These are phyloP conservation scores for Colletotrichum scovillei DNA, from an alignment of 2,329 filamentous ascomycete genomes.

Conservation along the genomic window DNA sequence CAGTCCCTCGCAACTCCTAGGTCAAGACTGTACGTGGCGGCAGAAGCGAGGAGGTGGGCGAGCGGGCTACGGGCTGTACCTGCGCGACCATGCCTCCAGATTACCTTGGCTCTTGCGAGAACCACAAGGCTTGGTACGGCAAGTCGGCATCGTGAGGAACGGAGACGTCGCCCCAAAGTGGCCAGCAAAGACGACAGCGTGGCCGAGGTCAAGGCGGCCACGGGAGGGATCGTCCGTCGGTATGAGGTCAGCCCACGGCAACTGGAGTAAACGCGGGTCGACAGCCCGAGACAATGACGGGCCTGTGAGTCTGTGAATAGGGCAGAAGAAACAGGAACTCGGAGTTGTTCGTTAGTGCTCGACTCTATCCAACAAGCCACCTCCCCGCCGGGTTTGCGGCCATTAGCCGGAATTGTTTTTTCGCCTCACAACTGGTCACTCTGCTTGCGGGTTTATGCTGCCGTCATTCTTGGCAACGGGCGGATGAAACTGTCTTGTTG, in stretches of 20 bases:
- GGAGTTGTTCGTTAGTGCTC: background rate
- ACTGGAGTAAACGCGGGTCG: background rate
- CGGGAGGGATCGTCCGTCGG: background rate
- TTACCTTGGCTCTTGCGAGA: conserved; percentile 10
- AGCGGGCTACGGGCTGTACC: conserved; percentile 18
- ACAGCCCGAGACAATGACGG: background rate
- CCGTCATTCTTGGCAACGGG: conserved; percentile 26
- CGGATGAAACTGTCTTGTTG: conserved; percentile 13
- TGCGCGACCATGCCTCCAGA: background rate
- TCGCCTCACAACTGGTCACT: background rate
- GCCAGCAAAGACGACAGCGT: conserved; percentile 28
- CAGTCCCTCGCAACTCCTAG: background rate
- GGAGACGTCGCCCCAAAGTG: conserved; percentile 7
- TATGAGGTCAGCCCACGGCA: conserved; percentile 1
- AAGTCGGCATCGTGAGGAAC: conserved; percentile 32
- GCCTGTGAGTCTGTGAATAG: background rate
- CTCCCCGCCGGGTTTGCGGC: conserved; percentile 2
- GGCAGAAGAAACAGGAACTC: conserved; percentile 7
- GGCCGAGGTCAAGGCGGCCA: conserved; percentile 7
- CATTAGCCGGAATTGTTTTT: background rate
- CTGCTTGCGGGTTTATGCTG: conserved; percentile 2
- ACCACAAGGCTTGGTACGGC: conserved; percentile 31
- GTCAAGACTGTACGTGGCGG: background rate
- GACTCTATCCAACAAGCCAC: conserved; percentile 2
- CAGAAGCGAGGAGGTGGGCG: conserved; percentile 24